These are phyloP conservation scores for Helminthosporium solani DNA, from an alignment of 2,329 filamentous ascomycete genomes.

Conservation along the genomic window DNA sequence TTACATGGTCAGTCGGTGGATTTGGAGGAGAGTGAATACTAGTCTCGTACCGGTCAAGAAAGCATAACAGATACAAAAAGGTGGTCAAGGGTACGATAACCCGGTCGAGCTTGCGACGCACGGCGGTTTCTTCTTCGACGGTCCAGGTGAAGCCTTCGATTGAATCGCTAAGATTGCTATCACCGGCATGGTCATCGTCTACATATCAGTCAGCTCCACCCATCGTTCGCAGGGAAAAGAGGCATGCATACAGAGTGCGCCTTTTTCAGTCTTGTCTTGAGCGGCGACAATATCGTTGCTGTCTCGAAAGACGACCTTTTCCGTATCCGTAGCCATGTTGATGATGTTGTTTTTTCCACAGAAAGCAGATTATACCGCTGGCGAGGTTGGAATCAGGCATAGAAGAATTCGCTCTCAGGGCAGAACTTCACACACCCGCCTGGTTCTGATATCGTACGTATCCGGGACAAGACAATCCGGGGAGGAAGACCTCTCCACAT, in stretches of 20 bases:
- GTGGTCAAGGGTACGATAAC: conserved; percentile 56
- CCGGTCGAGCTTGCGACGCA: conserved; percentile 56
- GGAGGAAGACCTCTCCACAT: conserved; percentile 2
- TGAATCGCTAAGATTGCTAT: conserved; percentile 30
- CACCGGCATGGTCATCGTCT: conserved; percentile 24
- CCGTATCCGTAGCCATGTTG: neutral
- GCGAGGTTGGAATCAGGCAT: too few relatives aligned
- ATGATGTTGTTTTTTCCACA: too few relatives aligned
- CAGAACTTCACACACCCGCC: too few relatives aligned
- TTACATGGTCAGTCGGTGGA: neutral
- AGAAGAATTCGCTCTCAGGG: too few relatives aligned
- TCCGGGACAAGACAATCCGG: conserved; percentile 4
- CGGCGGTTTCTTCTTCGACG: conserved; percentile 50
- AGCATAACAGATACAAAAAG: conserved; percentile 56
- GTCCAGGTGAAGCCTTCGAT: conserved; percentile 50
- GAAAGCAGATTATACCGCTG: too few relatives aligned
- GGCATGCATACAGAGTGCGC: conserved; percentile 24
- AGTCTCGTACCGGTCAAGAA: conserved; percentile 45
- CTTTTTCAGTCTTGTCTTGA: conserved; percentile 24
- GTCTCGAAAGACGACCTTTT: neutral
- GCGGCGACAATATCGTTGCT: neutral
- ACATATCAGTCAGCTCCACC: conserved; percentile 9
- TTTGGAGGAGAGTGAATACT: neutral
- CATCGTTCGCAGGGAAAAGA: neutral
- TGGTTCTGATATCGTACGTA: too few relatives aligned